Conservation (phyloP, 164 flowering plant genomes). For the Annona cherimola region DNA sequence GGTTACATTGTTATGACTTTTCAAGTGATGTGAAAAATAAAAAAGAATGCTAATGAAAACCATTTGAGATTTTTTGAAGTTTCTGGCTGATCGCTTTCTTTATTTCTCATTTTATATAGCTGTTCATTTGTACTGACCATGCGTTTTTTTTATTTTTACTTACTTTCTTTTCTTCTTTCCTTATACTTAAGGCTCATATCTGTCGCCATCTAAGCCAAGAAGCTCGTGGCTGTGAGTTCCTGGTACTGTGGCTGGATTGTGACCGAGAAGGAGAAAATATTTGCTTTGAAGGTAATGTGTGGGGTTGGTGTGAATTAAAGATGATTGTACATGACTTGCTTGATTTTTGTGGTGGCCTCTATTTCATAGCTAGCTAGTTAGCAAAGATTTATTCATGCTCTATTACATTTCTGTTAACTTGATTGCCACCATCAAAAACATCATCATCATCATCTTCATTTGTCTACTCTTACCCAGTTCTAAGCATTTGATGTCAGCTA, state of each 20-base stretch:
- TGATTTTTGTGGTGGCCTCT: no score
- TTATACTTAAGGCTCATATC: constrained; percentile 64
- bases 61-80: neutral
- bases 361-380: no score
- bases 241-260: constrained; percentile 95
- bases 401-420: no score
- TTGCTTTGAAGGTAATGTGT: constrained; percentile 84
- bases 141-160: neutral
- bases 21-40: no score
- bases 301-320: neutral
- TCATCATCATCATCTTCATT: no score
- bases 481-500: no score
- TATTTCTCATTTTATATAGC: neutral
- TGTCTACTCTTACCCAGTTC: no score
- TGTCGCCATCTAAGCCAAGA: constrained; percentile 82
- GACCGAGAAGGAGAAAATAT: constrained; percentile 99
- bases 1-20: neutral
- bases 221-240: constrained; percentile 73
- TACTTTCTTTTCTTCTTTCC: neutral
- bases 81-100: neutral
- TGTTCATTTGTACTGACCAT: neutral
- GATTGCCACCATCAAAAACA: no score
- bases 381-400: no score
- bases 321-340: no score
- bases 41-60: neutral